Conservation (phyloP, 2,329 filamentous ascomycete species). For the Coniochaeta sp. region DNA sequence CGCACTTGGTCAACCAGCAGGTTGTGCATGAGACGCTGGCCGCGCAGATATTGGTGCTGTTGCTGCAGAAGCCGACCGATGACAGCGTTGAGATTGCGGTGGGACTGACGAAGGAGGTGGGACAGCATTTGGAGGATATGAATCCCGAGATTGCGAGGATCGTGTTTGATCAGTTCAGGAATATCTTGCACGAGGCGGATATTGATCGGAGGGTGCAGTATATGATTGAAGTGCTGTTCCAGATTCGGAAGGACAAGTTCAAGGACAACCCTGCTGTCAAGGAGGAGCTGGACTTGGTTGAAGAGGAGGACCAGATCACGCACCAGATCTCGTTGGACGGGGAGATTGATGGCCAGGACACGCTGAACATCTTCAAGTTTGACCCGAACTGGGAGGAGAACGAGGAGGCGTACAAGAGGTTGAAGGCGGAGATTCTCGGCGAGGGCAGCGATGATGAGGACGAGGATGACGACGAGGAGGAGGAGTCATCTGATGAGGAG, state of each 20-base stretch:
- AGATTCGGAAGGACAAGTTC: constrained; percentile 92
- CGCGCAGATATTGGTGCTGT: constrained; percentile 84
- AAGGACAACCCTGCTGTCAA: constrained; percentile 88
- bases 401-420: constrained; percentile 80
- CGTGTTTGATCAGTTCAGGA: constrained; percentile 93
- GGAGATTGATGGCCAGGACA: constrained; percentile 76
- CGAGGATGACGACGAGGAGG: constrained; percentile 55
- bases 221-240: constrained; percentile 97
- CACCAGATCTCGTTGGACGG: constrained; percentile 79
- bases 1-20: constrained; percentile 92
- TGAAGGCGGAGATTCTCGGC: constrained; percentile 90
- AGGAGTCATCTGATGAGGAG: constrained; percentile 64
- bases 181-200: constrained; percentile 90
- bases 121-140: constrained; percentile 93
- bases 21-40: constrained; percentile 91
- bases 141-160: constrained; percentile 78
- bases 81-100: constrained; percentile 98
- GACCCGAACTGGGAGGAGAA: constrained; percentile 86
- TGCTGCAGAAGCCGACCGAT: constrained; percentile 92
- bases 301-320: constrained; percentile 97
- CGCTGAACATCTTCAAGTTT: constrained; percentile 91
- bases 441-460: constrained; percentile 83
- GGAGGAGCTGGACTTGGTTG: constrained; percentile 89
- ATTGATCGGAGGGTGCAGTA: constrained; percentile 99
- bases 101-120: constrained; percentile 84